Base-by-base conservation (phyloP, 495 filamentous ascomycete genomes). In the Podospora pseudocomata region DNA sequence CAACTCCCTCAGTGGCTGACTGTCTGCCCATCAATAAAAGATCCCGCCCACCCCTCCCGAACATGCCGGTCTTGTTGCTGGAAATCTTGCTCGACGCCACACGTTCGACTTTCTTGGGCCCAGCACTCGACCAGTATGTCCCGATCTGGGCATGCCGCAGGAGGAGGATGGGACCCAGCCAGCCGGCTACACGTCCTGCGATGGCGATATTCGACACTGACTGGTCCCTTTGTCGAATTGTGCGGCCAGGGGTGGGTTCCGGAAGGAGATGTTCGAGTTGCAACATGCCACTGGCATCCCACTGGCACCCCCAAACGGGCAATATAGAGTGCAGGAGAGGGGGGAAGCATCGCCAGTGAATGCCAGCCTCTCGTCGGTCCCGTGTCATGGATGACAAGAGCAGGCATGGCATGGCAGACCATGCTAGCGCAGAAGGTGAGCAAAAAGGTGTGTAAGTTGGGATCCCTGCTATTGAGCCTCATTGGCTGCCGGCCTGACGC, bases 371-470 rank as follows among this genome's bases (percentile, higher is more conserved):
- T 74, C 67, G 69, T 65, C 65, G 68, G 65, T 19, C 63, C 66
- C 66, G 60, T 71, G 71, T 69, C 65, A 71, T 68, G 71, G 70
- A 76, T 71, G 69, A 60, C 55, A 58, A 19, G 6, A 20, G 6
- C 55, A 19, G 55, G n/a, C 57, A 67, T 39, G 32, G 55, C 56
- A 23, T 67, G 70, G 27, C 54, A 64, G 68, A 65, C 72, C 71
- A 70, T 72, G 69, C 73, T 78, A 78, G 76, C 74, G 75, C 69
- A 39, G 69, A 75, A 75, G 75, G 74, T 75, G 74, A 74, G 73
- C 59, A 69, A 66, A 66, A 72, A 77, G 75, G 72, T 75, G 74
- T 75, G 70, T 70, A 65, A 72, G 69, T 68, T 73, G 70, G 58
- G 65, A 78, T 72, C 76, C 76, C 75, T 78, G 76, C 66, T 77